phyloP scores from a whole-genome alignment of 1,284 basidiomycete species.

The Termitomyces sp. region DNA sequence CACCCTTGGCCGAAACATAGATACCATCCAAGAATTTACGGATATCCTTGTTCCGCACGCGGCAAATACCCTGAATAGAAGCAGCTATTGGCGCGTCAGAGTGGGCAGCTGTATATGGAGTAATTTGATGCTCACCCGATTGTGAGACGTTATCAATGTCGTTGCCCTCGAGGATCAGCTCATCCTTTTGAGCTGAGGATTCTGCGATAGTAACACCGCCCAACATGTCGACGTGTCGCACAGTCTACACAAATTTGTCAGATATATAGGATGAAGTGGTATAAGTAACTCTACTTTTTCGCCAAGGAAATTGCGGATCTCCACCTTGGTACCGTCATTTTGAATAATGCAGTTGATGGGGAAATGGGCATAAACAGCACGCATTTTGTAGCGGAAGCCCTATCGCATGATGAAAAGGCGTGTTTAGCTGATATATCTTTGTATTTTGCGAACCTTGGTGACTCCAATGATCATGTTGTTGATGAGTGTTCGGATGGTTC shows the following conservation, averaged over 20 bases:
- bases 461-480: slow-evolving; percentile 98
- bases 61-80: slow-evolving; percentile 90
- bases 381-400: slow-evolving; percentile 99
- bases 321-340: slow-evolving; percentile 72
- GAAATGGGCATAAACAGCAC: slow-evolving; percentile 99
- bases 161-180: slow-evolving; percentile 89
- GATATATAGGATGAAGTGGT: neutral
- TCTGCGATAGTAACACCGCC: slow-evolving; percentile 84
- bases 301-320: slow-evolving; percentile 99
- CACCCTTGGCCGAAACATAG: slow-evolving; percentile 86
- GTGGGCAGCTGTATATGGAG: slow-evolving; percentile 53
- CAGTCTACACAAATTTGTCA: slow-evolving; percentile 49
- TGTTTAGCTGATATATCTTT: neutral
- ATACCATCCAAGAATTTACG: slow-evolving; percentile 91
- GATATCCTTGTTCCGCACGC: slow-evolving; percentile 98
- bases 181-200: slow-evolving; percentile 96
- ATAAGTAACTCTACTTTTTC: slow-evolving; percentile 65
- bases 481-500: slow-evolving; percentile 93
- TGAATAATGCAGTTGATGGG: slow-evolving; percentile 99
- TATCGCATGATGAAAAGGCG: slow-evolving; percentile 26
- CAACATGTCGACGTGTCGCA: slow-evolving; percentile 91
- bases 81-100: slow-evolving; percentile 54
- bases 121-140: slow-evolving; percentile 54
- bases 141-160: slow-evolving; percentile 96
- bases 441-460: slow-evolving; percentile 64